Base-by-base conservation (phyloP, 306 rosid species). In the Cucumis hystrix region DNA sequence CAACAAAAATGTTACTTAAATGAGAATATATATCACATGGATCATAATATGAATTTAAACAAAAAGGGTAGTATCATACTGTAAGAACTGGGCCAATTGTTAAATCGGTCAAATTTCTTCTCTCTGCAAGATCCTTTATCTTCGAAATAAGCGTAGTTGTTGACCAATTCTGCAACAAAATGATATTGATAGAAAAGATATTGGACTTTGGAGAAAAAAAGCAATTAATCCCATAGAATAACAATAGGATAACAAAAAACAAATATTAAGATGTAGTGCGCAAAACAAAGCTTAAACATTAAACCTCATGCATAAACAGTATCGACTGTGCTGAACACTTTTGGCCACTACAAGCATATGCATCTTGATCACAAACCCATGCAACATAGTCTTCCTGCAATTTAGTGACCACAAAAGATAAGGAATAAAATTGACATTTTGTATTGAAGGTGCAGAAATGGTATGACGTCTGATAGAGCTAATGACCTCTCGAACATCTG, bases 361-460 rank as follows among this genome's bases (percentile, higher is more conserved):
- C 98, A 90, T 95, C 98, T 85, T 95, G 98, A 82, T 95, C 98
- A 82, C 97, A 95, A 61, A 95, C 97, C 97, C 97, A 95, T 3
- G 97, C 96, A 55, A 88, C 79, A 71, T 95, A 95, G 52, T 95
- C 96, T 80, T 92, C 97, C 98, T 95, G 85, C 77, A 70, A 79
- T 47, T 72, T 71, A 85, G 80, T 75, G 83, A 82, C 73, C 63
- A n/a, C 45, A 37, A 80, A 55, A 67, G 23, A 67, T 67, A n/a
- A 41, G 33, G 35, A 82, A 66, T 59, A 81, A 82, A 77, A 56
- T 54, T 35, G 18, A 69, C 1, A 16, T 71, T 49, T 23, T 8
- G 7, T 12, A 43, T 9, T 7, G 1, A 25, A n/a, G 12, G 20
- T 45, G 58, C 58, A 69, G 4, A 45, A 71, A 49, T 17, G 16